These are phyloP conservation scores for Syzygium syzygioides DNA, from an alignment of 441 rosid genomes.

Conservation along the genomic window DNA sequence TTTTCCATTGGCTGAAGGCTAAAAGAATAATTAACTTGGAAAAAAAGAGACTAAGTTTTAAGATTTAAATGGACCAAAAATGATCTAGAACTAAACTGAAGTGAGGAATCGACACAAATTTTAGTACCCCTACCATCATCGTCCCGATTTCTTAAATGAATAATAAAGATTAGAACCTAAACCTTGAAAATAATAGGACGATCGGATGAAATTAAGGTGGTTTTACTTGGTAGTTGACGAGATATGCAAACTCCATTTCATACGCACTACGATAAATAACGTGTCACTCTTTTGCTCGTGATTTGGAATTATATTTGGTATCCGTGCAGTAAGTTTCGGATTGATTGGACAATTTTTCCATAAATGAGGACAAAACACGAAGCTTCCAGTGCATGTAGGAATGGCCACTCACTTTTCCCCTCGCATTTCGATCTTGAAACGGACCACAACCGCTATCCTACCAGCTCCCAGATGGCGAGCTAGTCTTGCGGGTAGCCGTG, in stretches of 20 bases:
- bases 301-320: fast-evolving
- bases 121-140: not conserved
- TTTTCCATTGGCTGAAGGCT: not conserved
- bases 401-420: not conserved
- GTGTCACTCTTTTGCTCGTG: not conserved
- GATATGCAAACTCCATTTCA: not conserved
- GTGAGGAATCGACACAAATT: not conserved
- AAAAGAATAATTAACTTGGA: not conserved
- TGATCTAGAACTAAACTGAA: not conserved
- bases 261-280: not conserved
- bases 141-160: not conserved
- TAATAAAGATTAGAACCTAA: not conserved
- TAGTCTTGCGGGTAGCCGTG: fast-evolving
- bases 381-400: not conserved
- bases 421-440: not conserved
- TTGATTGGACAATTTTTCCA: not conserved
- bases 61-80: not conserved
- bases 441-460: not conserved
- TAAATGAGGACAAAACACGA: not conserved
- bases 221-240: not conserved
- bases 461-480: fast-evolving
- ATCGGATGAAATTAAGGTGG: not conserved
- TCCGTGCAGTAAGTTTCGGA: fast-evolving
- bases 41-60: not conserved
- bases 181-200: not conserved